Base-by-base conservation (phyloP, 345 rosid species). In the Hirschfeldia incana region DNA sequence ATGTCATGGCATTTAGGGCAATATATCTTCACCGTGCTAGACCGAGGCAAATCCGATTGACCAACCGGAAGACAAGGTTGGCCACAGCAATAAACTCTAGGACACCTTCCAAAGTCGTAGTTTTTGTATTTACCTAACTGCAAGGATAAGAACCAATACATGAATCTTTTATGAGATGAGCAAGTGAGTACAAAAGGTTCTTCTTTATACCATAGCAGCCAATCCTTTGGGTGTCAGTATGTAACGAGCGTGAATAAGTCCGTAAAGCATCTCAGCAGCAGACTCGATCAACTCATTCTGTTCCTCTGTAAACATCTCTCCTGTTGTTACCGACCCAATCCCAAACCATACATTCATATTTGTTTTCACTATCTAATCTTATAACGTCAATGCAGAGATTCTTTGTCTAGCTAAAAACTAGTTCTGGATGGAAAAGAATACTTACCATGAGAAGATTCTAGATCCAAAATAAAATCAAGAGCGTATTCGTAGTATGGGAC, bases 211-310 rank as follows among this genome's bases (percentile, higher is more conserved):
- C 98, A 94, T 94, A 6, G 97, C 97, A 55, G 97, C 85, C 87
- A 94, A 86, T 32, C 98, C 98, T 87, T 94, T 94, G 90, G 87
- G 86, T 32, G 97, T 94, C 91, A 94, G 83, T 66, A 91, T 83
- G 82, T 91, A 92, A 68, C 97, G 94, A 29, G 97, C 89, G 72
- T 94, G 98, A 82, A 94, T 91, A 71, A 94, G 65, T 80, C 98
- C 98, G 79, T 92, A 94, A 70, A 94, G 97, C 97, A 92, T 89
- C 91, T 94, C 98, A 55, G 97, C 97, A 2, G 98, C 97, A 36
- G 98, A 94, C 84, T 94, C 98, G 74, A 94, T 87, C 73, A 94
- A 72, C 65, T 92, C 98, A 83, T 94, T 91, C 76, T 94, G 98
- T 85, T 94, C 98, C 86, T 92, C 98, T 58, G 94, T 92, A 70